A percentile compares a stretch with the other conserved stretches of the same genome.
Evolutionary conservation across 371 early-diverging fungal species (phyloP).

Genomic region (Mucor piriformis): DNA sequence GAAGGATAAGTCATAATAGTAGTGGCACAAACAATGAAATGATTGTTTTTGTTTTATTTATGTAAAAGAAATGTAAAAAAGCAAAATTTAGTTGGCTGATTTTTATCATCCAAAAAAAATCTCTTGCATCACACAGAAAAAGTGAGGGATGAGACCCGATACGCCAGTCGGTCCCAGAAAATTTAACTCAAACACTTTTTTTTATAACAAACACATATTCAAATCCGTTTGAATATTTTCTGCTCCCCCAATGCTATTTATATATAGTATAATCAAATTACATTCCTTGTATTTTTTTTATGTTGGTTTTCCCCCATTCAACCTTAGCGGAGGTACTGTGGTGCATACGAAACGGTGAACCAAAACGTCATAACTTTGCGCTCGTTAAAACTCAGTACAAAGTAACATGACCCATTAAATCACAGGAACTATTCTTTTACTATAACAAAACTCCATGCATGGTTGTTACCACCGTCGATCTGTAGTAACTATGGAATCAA

Average conservation of each 20-base stretch:
- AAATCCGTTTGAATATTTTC: no score
- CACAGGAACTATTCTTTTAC: slow-evolving; percentile 14
- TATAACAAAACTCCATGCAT: slow-evolving; percentile 62
- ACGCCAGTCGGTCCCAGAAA: slow-evolving; percentile 29
- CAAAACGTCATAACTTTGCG: slow-evolving; percentile 22
- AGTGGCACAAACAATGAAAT: not conserved
- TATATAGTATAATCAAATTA: not conserved
- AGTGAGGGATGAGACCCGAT: slow-evolving; percentile 33
- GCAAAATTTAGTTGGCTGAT: slow-evolving; percentile 14
- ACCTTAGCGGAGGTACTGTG: not conserved
- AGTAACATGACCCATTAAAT: slow-evolving; percentile 23
- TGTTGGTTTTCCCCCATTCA: no score
- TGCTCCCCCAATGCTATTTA: no score
- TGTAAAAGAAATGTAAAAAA: slow-evolving; percentile 4
- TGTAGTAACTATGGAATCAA: slow-evolving; percentile 79
- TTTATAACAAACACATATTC: no score
- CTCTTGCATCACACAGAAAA: slow-evolving; percentile 20
- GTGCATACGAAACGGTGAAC: not conserved
- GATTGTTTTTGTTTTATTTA: not conserved
- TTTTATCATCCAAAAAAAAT: slow-evolving; percentile 10
- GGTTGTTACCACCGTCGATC: slow-evolving; percentile 76
- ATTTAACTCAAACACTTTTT: slow-evolving; percentile 3
- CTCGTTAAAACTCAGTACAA: slow-evolving; percentile 18
- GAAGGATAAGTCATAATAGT: slow-evolving; percentile 9
- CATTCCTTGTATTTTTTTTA: not conserved